Conservation (phyloP, 2,329 filamentous ascomycete genomes). For the Bipolaris zeicola region DNA sequence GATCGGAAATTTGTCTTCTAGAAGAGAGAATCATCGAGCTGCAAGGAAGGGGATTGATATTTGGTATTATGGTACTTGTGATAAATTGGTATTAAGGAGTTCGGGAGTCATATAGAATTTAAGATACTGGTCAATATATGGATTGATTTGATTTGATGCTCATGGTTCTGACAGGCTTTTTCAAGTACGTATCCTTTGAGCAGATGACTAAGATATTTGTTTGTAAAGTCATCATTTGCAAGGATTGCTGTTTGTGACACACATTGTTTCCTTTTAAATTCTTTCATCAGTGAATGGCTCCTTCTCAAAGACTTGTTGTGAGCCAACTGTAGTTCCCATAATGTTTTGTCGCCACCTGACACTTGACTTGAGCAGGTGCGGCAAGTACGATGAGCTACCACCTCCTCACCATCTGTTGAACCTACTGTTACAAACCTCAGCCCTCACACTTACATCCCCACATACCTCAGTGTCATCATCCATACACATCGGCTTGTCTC, state of each 20-base stretch:
- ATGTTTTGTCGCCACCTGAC: neutral
- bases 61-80: no score
- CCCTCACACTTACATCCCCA: neutral
- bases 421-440: neutral
- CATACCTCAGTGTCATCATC: neutral
- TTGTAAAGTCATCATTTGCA: neutral
- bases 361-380: neutral
- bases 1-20: constrained; percentile 35
- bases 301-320: neutral
- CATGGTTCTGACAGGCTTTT: neutral
- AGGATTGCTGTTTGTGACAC: neutral
- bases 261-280: neutral
- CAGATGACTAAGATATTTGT: neutral
- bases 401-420: neutral
- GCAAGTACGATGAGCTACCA: neutral
- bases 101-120: neutral
- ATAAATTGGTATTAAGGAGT: neutral
- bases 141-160: neutral
- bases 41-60: neutral
- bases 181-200: neutral
- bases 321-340: neutral
- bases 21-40: neutral
- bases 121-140: neutral
- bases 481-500: neutral
- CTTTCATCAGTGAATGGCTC: neutral